Evolutionary conservation across 148 eudicot species (phyloP).

Genomic region (Vaccinium vitisidaea): DNA sequence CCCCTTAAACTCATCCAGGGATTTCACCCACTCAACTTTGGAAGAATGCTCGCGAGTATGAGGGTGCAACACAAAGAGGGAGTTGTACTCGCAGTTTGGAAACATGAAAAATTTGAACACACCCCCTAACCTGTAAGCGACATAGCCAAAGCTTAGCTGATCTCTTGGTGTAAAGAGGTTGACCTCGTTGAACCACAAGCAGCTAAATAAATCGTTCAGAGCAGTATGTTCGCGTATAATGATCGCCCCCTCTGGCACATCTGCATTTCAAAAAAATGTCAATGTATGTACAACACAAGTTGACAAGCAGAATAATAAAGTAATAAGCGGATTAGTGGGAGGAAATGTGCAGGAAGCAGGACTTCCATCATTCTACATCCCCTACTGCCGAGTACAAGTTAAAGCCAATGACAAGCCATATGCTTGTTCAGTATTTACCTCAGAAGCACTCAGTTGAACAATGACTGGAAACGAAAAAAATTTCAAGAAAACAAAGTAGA

Average conservation of each 20-base stretch:
- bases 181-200: conserved; percentile 99
- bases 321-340: no score
- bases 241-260: conserved; percentile 97
- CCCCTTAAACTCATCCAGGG: conserved; percentile 66
- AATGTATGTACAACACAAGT: background rate
- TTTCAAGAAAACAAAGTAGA: background rate
- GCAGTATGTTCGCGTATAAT: conserved; percentile 87
- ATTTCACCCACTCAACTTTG: conserved; percentile 88
- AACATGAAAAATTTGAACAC: conserved; percentile 82
- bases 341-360: background rate
- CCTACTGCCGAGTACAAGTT: background rate
- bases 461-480: background rate
- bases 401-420: background rate
- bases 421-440: background rate
- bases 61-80: conserved; percentile 73
- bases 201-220: conserved; percentile 80
- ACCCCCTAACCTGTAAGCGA: conserved; percentile 63
- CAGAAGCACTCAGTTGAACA: background rate
- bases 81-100: conserved; percentile 91
- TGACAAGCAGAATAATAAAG: background rate
- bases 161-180: conserved; percentile 94
- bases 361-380: background rate
- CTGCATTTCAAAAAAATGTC: conserved; percentile 39
- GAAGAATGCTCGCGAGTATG: conserved; percentile 96
- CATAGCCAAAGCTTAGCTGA: conserved; percentile 94